Percentiles rank a stretch among this genome's conserved stretches.
phyloP scores from a whole-genome alignment of 2,329 filamentous ascomycete genomes.

The Penicillium sp. region DNA sequence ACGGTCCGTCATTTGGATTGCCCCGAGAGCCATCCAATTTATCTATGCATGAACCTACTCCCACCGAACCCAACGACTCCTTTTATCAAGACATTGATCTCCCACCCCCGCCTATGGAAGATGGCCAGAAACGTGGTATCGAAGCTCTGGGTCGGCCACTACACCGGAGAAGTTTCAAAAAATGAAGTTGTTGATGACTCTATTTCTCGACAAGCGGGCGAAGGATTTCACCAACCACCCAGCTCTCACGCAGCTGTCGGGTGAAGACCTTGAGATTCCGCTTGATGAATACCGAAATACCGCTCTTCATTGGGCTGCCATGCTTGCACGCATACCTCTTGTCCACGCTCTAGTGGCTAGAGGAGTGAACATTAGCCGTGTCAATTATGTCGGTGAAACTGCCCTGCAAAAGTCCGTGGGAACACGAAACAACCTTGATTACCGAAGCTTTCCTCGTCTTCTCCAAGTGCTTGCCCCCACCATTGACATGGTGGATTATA shows the following conservation, averaged over 20 bases:
- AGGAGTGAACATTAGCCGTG: constrained; percentile 82
- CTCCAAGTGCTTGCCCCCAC: constrained; percentile 85
- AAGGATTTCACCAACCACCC: constrained; percentile 74
- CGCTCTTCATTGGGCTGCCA: constrained; percentile 94
- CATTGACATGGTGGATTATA: constrained; percentile 86
- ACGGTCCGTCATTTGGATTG: constrained; percentile 38
- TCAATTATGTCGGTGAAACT: constrained; percentile 88
- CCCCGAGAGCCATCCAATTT: constrained; percentile 33
- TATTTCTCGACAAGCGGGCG: constrained; percentile 74
- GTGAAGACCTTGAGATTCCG: constrained; percentile 84
- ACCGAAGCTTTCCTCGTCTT: constrained; percentile 84
- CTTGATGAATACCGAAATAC: constrained; percentile 85
- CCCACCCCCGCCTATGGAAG: constrained; percentile 27
- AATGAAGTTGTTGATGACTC: constrained; percentile 75
- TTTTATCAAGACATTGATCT: constrained; percentile 47
- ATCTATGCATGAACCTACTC: constrained; percentile 44
- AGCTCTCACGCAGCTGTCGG: constrained; percentile 72
- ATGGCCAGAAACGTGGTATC: constrained; percentile 36
- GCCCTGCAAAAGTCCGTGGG: constrained; percentile 89
- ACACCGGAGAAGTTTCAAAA: constrained; percentile 73
- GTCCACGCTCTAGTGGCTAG: constrained; percentile 77
- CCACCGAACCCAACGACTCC: constrained; percentile 49
- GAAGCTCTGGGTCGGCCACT: constrained; percentile 52
- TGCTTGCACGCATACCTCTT: constrained; percentile 80
- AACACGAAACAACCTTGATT: constrained; percentile 92